phyloP scores from a whole-genome alignment of 495 filamentous ascomycete species.

The Hypoxylon lenormandii region DNA sequence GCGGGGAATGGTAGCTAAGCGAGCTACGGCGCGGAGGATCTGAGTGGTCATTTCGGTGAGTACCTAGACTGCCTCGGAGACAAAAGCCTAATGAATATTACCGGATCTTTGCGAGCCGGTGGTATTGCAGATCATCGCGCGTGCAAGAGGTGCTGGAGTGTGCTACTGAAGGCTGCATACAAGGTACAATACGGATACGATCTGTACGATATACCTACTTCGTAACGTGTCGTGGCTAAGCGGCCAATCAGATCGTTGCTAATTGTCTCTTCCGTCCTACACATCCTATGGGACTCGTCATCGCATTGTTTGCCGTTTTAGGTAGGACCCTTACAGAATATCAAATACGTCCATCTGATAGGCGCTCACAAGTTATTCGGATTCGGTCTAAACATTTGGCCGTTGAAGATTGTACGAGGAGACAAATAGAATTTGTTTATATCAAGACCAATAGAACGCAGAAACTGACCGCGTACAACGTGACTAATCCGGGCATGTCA shows the following conservation, averaged over 20 bases:
- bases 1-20: constrained; percentile 1
- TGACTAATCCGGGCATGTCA: constrained; percentile 2
- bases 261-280: background rate
- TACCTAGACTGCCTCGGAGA: background rate
- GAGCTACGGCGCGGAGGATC: background rate
- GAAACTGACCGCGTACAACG: background rate
- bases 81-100: background rate
- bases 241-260: constrained; percentile 21
- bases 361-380: background rate
- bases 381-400: constrained; percentile 22
- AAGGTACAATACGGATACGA: constrained; percentile 36
- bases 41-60: background rate
- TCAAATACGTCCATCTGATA: background rate
- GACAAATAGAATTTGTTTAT: constrained; percentile 17
- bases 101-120: constrained; percentile 6
- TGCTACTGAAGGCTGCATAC: background rate
- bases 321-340: background rate
- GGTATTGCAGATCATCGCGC: constrained; percentile 14
- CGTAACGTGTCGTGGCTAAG: background rate
- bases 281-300: background rate
- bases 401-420: constrained; percentile 9
- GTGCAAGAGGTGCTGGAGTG: background rate
- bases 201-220: too few species aligned
- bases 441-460: constrained; percentile 4
- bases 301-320: constrained; percentile 1